These are phyloP conservation scores for Lyophyllum shimeji DNA, from an alignment of 768 basidiomycete species.

Conservation along the genomic window DNA sequence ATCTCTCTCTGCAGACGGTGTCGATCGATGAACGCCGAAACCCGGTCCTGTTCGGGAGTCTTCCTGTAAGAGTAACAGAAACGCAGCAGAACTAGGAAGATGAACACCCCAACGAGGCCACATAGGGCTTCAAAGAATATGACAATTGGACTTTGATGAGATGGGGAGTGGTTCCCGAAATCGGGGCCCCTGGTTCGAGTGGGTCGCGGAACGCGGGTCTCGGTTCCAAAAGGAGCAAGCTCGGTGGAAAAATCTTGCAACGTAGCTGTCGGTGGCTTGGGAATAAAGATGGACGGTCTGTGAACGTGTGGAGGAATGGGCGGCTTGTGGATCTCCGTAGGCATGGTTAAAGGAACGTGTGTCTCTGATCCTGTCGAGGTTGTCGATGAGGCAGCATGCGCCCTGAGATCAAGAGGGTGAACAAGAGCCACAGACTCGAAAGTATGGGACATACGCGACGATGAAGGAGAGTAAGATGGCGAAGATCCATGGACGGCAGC, in stretches of 20 bases:
- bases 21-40: slow-evolving; percentile 39
- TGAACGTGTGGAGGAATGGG: slow-evolving; percentile 4
- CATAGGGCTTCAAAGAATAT: slow-evolving; percentile 49
- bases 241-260: slow-evolving; percentile 7
- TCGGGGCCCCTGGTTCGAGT: slow-evolving; percentile 9
- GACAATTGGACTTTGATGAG: slow-evolving; percentile 30
- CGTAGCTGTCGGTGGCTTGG: background rate
- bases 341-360: background rate
- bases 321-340: background rate
- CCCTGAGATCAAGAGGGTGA: slow-evolving; percentile 7
- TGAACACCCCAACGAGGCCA: slow-evolving; percentile 33
- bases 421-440: background rate
- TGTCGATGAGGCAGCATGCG: slow-evolving; percentile 10
- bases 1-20: slow-evolving; percentile 53
- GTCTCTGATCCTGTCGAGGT: slow-evolving; percentile 5
- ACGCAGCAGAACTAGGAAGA: slow-evolving; percentile 38
- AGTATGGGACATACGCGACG: slow-evolving; percentile 6
- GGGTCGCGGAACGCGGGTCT: slow-evolving; percentile 7
- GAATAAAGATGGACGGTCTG: background rate
- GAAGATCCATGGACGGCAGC: background rate
- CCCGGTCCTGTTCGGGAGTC: slow-evolving; percentile 45
- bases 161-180: slow-evolving; percentile 9
- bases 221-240: background rate
- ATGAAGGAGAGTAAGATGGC: slow-evolving; percentile 2
- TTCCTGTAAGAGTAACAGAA: slow-evolving; percentile 42